Evolutionary conservation across 805 yeast species (phyloP).

Genomic region (Priceomyces carsonii): DNA sequence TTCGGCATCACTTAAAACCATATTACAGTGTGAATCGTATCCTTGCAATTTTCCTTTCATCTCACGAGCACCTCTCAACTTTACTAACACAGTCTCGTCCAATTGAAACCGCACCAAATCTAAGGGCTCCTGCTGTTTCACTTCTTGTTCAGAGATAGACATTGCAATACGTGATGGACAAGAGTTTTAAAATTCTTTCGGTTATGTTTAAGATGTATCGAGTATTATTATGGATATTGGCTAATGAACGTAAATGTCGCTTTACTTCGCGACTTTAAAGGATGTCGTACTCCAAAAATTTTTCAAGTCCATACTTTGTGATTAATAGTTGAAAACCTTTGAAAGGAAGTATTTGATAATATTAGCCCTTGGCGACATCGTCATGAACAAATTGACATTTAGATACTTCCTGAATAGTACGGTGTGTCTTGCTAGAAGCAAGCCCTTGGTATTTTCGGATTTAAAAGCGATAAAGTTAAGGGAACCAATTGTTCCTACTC

Average conservation of each 20-base stretch:
- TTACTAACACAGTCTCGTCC: constrained; percentile 84
- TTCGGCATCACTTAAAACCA: constrained; percentile 89
- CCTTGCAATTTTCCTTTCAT: constrained; percentile 89
- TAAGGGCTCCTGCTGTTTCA: constrained; percentile 66
- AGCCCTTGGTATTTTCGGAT: constrained; percentile 17
- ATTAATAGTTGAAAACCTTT: too few species aligned
- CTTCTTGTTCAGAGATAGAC: not conserved
- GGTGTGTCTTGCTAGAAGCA: constrained; percentile 40
- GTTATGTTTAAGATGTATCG: not conserved
- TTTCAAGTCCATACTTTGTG: constrained; percentile 1
- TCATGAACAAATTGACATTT: constrained; percentile 3
- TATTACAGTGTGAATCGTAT: constrained; percentile 94
- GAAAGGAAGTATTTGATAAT: not conserved
- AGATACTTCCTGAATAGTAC: constrained; percentile 35
- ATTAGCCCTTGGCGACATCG: not conserved
- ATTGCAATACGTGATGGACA: not conserved
- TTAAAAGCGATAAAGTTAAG: constrained; percentile 54
- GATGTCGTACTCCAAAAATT: constrained; percentile 2
- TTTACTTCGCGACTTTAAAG: not conserved
- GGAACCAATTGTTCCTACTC: constrained; percentile 84
- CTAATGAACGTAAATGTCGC: constrained; percentile 6
- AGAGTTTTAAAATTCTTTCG: not conserved
- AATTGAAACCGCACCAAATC: constrained; percentile 83
- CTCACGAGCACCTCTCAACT: constrained; percentile 92
- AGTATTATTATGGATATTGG: not conserved